Percentiles rank a stretch among this genome's conserved stretches.
Conservation (phyloP, 441 rosid genomes). For the Adansonia gregorii region DNA sequence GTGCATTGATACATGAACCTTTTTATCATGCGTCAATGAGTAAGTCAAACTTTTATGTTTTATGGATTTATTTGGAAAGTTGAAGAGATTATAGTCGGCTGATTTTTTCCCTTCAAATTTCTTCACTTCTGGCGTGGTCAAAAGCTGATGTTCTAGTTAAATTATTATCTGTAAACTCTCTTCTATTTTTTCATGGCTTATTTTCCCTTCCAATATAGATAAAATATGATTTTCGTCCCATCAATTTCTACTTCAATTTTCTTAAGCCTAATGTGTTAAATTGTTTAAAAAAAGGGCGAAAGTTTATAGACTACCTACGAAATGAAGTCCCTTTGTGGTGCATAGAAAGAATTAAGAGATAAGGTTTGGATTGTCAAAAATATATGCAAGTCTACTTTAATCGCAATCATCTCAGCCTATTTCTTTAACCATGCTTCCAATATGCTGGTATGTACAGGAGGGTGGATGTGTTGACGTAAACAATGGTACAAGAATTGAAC, state of each 20-base stretch:
- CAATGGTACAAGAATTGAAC: neutral
- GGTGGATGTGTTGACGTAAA: neutral
- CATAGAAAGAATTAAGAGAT: neutral
- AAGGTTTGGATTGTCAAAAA: neutral
- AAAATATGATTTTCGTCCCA: constrained; percentile 5
- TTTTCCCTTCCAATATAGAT: neutral
- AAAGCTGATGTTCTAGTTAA: neutral
- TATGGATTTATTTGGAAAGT: neutral
- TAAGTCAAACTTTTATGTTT: neutral
- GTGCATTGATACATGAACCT: neutral
- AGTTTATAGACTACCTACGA: neutral
- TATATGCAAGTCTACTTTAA: neutral
- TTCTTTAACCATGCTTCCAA: neutral
- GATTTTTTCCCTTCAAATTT: neutral
- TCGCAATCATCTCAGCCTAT: neutral
- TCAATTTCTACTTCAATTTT: neutral
- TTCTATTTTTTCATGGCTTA: neutral
- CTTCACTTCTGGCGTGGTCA: neutral
- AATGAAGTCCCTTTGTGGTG: neutral
- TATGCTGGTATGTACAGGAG: neutral
- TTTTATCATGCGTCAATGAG: neutral
- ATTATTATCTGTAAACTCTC: neutral
- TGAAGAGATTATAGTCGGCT: neutral
- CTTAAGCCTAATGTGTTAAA: neutral
- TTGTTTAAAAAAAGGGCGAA: neutral